A percentile compares a stretch with the other conserved stretches of the same genome.
Evolutionary conservation across 495 filamentous ascomycete genomes (phyloP).

Genomic region (Talaromyces stipitatus): DNA sequence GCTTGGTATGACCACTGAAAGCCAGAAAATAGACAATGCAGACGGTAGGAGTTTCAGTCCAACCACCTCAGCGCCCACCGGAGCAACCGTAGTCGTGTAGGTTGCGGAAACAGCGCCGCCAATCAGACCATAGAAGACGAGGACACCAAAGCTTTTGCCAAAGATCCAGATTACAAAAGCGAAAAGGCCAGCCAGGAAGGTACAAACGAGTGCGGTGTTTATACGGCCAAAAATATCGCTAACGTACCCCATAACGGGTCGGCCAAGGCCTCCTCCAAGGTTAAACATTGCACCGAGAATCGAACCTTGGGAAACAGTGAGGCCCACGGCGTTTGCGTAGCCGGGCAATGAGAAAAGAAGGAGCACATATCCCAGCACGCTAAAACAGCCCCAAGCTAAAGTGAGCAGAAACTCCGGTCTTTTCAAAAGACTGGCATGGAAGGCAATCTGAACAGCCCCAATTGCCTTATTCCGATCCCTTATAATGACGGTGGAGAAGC

Average conservation of each 20-base stretch:
- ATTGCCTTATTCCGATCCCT: conserved; percentile 64
- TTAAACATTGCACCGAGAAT: conserved; percentile 67
- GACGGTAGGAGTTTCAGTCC: conserved; percentile 65
- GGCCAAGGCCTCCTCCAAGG: conserved; percentile 58
- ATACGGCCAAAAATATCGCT: conserved; percentile 67
- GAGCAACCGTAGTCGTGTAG: conserved; percentile 63
- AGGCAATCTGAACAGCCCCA: conserved; percentile 52
- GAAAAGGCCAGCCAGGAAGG: conserved; percentile 56
- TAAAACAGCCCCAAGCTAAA: conserved; percentile 61
- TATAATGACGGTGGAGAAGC: conserved; percentile 52
- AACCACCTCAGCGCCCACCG: conserved; percentile 72
- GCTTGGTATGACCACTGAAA: conserved; percentile 61
- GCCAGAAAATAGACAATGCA: conserved; percentile 68
- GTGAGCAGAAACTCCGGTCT: conserved; percentile 56
- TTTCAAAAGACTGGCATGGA: conserved; percentile 55
- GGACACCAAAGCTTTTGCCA: conserved; percentile 53
- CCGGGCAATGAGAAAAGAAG: conserved; percentile 71
- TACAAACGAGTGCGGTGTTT: conserved; percentile 61
- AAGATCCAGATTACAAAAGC: conserved; percentile 70
- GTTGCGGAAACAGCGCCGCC: conserved; percentile 64
- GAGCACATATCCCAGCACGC: conserved; percentile 68
- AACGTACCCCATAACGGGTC: conserved; percentile 65
- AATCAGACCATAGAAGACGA: conserved; percentile 65
- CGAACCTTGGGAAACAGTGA: conserved; percentile 59
- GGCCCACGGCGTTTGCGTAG: conserved; percentile 60